Base-by-base conservation (phyloP, 2,329 filamentous ascomycete genomes). In the Fusarium miscanthi region DNA sequence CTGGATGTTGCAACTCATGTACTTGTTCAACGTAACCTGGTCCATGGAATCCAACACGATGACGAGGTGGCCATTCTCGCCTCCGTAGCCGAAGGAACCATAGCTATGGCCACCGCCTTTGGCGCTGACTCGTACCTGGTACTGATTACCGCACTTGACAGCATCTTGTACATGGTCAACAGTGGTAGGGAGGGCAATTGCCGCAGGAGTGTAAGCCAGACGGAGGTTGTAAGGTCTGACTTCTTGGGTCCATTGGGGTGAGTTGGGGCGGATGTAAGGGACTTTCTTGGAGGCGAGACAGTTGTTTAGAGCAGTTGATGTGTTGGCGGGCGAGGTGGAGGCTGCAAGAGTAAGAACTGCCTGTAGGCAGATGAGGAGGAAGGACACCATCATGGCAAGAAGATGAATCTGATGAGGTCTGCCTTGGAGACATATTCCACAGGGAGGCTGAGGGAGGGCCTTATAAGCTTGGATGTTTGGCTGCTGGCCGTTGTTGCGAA, bases 51-150 rank as follows among this genome's bases (percentile, higher is more conserved):
- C 80, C 33, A 86, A 67, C 48, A 83, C 80, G 35, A 86, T 74
- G 19, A 85, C 79, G 21, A 85, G 73, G 17, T 81, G 81, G 2
- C 84, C 83, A 68, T 85, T 78, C 27, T 80, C 77, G 6, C 84
- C 84, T 3, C 83, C 83, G 16, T 80, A 80, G 66, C 85, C 85
- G 60, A 84, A 86, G 42, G 86, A 87, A 1, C 80, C 87, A 76
- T 87, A 89, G 43, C 84, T 86, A 74, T 89, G 87, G 0, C 87
- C 87, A 17, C 87, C 87, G 41, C 83, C 82, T 66, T 84, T 85
- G 6, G 87, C 81, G 46, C 87, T 86, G 6, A 89, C 85, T 52
- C 87, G 85, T 31, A 86, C 78, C 16, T 79, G 78, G 46, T 78
- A 68, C 30, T 81, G 72, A 2, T 76, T 75, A 3, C 85, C 87